Base-by-base conservation (phyloP, 345 rosid species). In the Orychophragmus violaceus region DNA sequence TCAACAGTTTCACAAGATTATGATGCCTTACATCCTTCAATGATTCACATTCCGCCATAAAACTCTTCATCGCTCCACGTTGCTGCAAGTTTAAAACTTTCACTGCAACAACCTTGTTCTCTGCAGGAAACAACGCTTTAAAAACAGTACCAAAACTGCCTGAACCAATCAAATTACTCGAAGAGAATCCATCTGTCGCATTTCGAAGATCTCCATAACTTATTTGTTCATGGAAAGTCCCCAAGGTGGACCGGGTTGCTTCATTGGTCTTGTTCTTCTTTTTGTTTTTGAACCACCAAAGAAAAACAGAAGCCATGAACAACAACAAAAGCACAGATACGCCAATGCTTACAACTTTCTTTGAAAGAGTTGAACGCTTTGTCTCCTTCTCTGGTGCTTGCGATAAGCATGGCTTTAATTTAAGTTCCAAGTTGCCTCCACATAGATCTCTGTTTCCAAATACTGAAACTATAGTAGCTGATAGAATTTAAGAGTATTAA, bases 1-100 rank as follows among this genome's bases (percentile, higher is more conserved):
- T 78, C 12, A 83, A 51, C 4, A 83, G 10, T 54, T 82, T 85
- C 25, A 82, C 68, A 27, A 85, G 79, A 63, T 83, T 85, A 18
- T 84, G 72, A 29, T 83, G 90, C 51, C 83, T 77, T 8, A 76
- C 50, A 13, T 17, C 54, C 23, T 79, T 79, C 21, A 82, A 51
- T 1, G 80, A 77, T 54, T 80, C 56, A 48, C 86, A 84, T 66
- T 84, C 84, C 5, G 79, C 77, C 23, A 58, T 29, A 62, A 80
- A 84, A 51, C 89, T 82, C 62, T 65, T 81, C 10, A 65, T 54
- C 21, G 81, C 86, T 62, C 81, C 82, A 36, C 17, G 68, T 49
- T 25, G 59, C 57, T 66, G 73, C 62, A 84, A 29, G 61, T 82
- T 55, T 10, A 84, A 35, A 28, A 80, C 80, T 57, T 81, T 81